Base-by-base conservation (phyloP, 2,329 filamentous ascomycete genomes). In the Diatrype stigma region DNA sequence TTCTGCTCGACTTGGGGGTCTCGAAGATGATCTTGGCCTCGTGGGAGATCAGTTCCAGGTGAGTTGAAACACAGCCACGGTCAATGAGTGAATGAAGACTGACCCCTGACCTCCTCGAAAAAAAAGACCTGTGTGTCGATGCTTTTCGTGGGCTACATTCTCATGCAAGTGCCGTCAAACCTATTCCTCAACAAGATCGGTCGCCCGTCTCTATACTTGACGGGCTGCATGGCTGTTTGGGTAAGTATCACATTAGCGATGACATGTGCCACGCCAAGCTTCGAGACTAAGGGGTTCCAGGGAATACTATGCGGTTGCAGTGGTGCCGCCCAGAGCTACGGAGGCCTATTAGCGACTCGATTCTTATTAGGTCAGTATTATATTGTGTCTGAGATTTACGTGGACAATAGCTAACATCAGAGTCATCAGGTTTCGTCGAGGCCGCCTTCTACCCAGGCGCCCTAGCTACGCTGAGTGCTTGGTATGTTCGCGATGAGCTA, bases 401-500 rank as follows among this genome's bases (percentile, higher is more conserved):
- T 37, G 14, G 3, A 3, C 32, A 19, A 14, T 16, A 21, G 21
- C 11, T 44, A 16, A 34, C 34, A 19, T 14, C 34, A 22, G 6
- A 3, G n/a, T 34, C 26, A 30, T 11, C 22, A 19, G 22, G 26
- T 30, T 26, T 35, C 35, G 49, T 47, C 2, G 46, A 51, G 42
- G 49, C 32, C n/a, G 45, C 46, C 14, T 51, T 48, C 40, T 51
- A 45, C 26, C 49, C 46, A 17, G 46, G 49, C 6, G 37, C 34
- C 2, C 23, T 51, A 8, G 45, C 40, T 19, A 45, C 40, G 55
- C 70, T 86, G 2, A 70, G 66, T 1, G 73, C 70, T 51, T 87
- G 84, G 84, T 88, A 88, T 60, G 87, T 84, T 0, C 75, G 83
- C 28, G 80, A 80, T 56, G 85, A 86, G 60, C 70, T 85, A 1